Evolutionary conservation across 148 eudicot species (phyloP), one percentile per base, ranked within the genome.

Genomic region (Silene conica): DNA sequence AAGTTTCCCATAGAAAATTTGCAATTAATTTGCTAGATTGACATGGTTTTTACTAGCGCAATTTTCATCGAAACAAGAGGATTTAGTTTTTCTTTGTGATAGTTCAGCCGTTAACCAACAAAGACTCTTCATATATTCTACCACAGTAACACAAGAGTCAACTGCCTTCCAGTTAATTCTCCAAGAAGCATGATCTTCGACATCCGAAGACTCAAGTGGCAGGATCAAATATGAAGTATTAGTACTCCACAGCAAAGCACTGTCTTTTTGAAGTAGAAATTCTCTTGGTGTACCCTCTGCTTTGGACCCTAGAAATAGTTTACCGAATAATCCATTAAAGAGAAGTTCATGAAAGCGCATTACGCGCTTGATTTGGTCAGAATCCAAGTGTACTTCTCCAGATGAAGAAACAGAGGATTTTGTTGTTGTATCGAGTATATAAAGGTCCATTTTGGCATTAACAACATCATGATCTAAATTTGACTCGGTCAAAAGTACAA

Each of bases 251-350:
- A 87, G 74, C 31, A 76, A 75, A 59, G 78, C 82, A 55, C 54
- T 48, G 21, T 85, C 79, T 1, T 72, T 81, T 63, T 90, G 77
- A 73, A 90, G 80, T 62, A 92, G 81, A 77, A 96, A 86, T 41
- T 85, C 82, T 72, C 94, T 84, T 45, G 58, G 68, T 52, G 20
- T 79, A 43, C 83, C 88, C 2, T 72, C 74, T 84, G 83, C 65
- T 89, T 85, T 87, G 43, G 90, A 85, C 61, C 87, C 77, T 9
- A 79, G 55, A 75, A 89, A 92, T 65, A 96, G 76, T 78, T 89
- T 96, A 60, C 94, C 92, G 79, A 83, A 92, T 21, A 92, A 73
- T 52, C 97, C 94, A 79, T 96, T 96, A 55, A 89, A 96, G 57
- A 92, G 82, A 25, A 96, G 75, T 75, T 87, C 96, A 66, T 96